phyloP scores from a whole-genome alignment of 2,329 filamentous ascomycete species.

The Aspergillus sp. region DNA sequence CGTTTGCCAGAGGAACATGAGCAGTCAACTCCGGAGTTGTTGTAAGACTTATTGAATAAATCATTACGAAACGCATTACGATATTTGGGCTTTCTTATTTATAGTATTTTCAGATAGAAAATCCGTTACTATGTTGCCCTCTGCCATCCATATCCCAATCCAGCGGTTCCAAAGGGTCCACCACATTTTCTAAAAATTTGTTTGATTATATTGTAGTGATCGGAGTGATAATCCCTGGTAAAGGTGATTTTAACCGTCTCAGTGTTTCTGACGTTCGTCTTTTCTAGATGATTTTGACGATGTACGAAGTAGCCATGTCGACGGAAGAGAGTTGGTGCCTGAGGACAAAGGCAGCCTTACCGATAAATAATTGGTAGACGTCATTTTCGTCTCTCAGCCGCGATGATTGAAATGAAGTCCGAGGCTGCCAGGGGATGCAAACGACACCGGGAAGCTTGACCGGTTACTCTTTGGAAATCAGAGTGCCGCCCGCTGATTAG shows the following conservation, averaged over 20 bases:
- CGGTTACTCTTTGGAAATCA: not conserved
- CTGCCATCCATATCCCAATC: too few relatives aligned
- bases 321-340: too few relatives aligned
- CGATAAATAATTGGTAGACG: not conserved
- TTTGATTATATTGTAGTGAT: too few relatives aligned
- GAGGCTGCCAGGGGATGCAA: not conserved
- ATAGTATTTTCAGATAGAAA: not conserved
- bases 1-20: not conserved
- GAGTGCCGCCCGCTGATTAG: not conserved
- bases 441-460: not conserved
- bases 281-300: too few relatives aligned
- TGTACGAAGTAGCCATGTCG: too few relatives aligned
- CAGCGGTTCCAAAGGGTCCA: not conserved
- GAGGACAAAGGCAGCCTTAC: too few relatives aligned
- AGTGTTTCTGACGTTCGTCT: too few relatives aligned
- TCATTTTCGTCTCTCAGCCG: constrained; percentile 1
- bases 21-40: not conserved
- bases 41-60: not conserved
- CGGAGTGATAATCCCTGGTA: not conserved
- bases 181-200: not conserved
- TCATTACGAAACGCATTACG: too few relatives aligned
- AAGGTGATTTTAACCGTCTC: too few relatives aligned
- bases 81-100: not conserved
- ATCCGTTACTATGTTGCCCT: not conserved
- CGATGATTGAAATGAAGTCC: not conserved